Evolutionary conservation across 192 early-diverging fungal species (phyloP), one percentile per base, ranked within the genome.

Genomic region (Hyaloraphidium curvatum): DNA sequence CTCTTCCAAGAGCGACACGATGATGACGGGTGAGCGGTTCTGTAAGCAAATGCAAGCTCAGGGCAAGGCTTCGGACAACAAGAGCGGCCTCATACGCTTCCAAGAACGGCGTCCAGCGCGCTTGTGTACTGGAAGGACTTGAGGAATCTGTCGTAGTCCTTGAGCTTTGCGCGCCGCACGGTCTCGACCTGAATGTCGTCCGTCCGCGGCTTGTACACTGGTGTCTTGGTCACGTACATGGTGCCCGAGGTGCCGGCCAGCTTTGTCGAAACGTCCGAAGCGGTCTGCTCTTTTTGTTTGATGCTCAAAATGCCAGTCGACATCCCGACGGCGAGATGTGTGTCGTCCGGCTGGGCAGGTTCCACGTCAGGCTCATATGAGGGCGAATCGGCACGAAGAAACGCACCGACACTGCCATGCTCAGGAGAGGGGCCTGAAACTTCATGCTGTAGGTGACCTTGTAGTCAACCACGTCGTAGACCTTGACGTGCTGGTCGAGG

Each of bases 401-500:
- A 57, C 66, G 54, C 73, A 82, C 80, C 29, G 89, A 92, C 33
- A 95, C 67, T n/a, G 73, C 89, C 53, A 96, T 66, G 64, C 83
- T 84, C 56, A 90, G 72, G 23, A 98, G 75, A 0, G 94, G 90
- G 30, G 86, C 81, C 17, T 87, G 81, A 62, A 96, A 93, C 62
- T 82, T 89, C 50, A 86, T 62, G 57, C 71, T 86, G 68, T 89
- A 82, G 17, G 82, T 75, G 53, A 95, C 82, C 65, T 84, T 80
- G 70, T 83, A 96, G 58, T 80, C 78, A 59, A 77, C 71, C 50
- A 92, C 70, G 58, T 87, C 78, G 61, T 91, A 92, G 29, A 96
- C 65, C 74, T 98, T 96, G 63, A 98, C 83, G 51, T 94, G 89
- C 53, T 89, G 90, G 68, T 98, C 94, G 50, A 95, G 71, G 16